Base-by-base conservation (phyloP, 2,329 filamentous ascomycete genomes). In the Beauveria pseudobassiana region DNA sequence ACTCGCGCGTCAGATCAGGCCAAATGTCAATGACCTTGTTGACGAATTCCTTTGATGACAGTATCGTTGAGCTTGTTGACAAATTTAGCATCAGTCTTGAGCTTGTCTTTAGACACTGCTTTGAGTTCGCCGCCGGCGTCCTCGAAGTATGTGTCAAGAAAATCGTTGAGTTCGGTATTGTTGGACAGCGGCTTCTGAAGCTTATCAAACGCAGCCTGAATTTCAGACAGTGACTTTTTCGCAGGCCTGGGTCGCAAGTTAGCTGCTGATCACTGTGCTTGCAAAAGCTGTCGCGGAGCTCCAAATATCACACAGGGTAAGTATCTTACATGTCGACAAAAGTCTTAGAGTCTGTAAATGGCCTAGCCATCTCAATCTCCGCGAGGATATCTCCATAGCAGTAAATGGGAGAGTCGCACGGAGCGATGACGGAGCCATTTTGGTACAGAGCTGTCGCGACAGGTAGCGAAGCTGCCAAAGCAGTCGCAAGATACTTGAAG, bases 271-370 rank as follows among this genome's bases (percentile, higher is more conserved):
- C 45, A 56, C 58, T 62, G 67, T 64, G 68, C 62, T 42, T n/a
- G 38, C 45, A 40, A 24, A 50, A 45, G 40, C 30, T 24, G 10
- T 45, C 22, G 48, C 38, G 9, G 1, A 14, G 49, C 18, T 28
- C 9, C 24, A 18, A 58, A 52, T 14, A 7, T 20, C 14, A n/a
- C 20, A 63, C 45, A 62, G 62, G 43, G 2, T 24, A 2, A 16
- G 46, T 20, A 10, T 24, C 77, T 74, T 75, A 85, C 83, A 88
- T 84, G 69, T 89, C 87, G 49, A 89, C 87, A 69, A 88, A 89
- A 1, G 85, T 88, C 77, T 89, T 89, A 63, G 85, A 88, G 73
- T 89, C 87, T 16, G 77, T 73, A 65, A 88, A 89, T 0, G 86
- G 86, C 26, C 75, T 76, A 2, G 86, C 86, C 10, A 88, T 76